Percentiles rank a stretch among this genome's conserved stretches.
phyloP scores from a whole-genome alignment of 2,329 filamentous ascomycete genomes.

The Chaetomium globosum region DNA sequence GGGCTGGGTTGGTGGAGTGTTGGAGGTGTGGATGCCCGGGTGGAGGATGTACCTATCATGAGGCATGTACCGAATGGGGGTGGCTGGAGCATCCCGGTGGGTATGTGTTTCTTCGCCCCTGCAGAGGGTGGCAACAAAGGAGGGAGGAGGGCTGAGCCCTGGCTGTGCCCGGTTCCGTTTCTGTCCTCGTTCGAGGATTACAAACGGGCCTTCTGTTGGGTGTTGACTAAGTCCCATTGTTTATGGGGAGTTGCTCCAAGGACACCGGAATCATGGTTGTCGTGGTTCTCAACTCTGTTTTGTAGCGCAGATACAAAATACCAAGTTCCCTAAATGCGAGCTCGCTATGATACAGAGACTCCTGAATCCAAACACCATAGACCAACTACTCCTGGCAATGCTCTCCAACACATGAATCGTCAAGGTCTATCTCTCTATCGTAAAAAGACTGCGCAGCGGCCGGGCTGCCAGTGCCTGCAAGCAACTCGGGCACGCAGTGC shows the following conservation, averaged over 20 bases:
- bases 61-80: neutral
- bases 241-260: neutral
- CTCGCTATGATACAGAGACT: slow-evolving; percentile 15
- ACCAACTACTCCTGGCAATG: slow-evolving; percentile 13
- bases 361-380: slow-evolving; percentile 3
- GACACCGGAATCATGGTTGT: neutral
- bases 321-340: neutral
- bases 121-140: too few relatives aligned
- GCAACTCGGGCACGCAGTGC: neutral
- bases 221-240: neutral
- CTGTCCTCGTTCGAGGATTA: neutral
- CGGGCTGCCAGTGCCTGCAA: slow-evolving; percentile 19
- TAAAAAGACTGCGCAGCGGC: slow-evolving; percentile 12
- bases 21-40: too few relatives aligned
- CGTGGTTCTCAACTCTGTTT: neutral
- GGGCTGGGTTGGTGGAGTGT: neutral
- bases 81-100: neutral
- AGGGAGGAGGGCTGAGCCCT: neutral
- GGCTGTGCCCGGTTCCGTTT: neutral
- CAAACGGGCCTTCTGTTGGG: neutral
- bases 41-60: too few relatives aligned
- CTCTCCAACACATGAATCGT: slow-evolving; percentile 15
- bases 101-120: neutral
- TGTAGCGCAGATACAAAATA: neutral
- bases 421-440: slow-evolving; percentile 16